phyloP scores from a whole-genome alignment of 768 basidiomycete genomes.

The Inosperma sp. region DNA sequence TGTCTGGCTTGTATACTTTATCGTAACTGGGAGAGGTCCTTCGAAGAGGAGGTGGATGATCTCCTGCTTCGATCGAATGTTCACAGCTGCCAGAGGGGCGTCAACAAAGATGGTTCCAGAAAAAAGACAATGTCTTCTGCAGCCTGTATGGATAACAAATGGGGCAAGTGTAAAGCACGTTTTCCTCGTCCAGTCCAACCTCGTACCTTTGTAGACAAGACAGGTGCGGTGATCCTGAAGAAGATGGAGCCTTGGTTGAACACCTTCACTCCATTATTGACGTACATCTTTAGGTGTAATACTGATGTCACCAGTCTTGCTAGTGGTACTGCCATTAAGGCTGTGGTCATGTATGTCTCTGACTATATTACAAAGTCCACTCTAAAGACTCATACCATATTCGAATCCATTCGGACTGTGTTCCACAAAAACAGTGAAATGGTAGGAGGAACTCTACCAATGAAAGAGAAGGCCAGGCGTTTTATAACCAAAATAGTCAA shows the following conservation, averaged over 20 bases:
- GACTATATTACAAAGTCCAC: slow-evolving; percentile 42
- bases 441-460: slow-evolving; percentile 11
- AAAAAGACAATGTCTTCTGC: neutral
- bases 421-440: slow-evolving; percentile 24
- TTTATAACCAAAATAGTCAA: slow-evolving; percentile 38
- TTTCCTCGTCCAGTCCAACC: slow-evolving; percentile 27
- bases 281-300: slow-evolving; percentile 27
- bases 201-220: slow-evolving; percentile 22
- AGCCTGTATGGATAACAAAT: slow-evolving; percentile 27
- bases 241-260: slow-evolving; percentile 37
- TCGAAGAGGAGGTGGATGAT: slow-evolving; percentile 24
- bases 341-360: slow-evolving; percentile 35
- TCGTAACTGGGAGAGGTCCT: slow-evolving; percentile 18
- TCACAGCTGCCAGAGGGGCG: slow-evolving; percentile 21
- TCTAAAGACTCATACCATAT: slow-evolving; percentile 37
- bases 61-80: slow-evolving; percentile 27
- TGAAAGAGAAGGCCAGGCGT: slow-evolving; percentile 22
- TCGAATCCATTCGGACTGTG: slow-evolving; percentile 28
- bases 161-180: slow-evolving; percentile 28
- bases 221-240: slow-evolving; percentile 27
- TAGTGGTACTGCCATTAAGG: slow-evolving; percentile 40
- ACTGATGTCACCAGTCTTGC: slow-evolving; percentile 36
- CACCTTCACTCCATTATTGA: slow-evolving; percentile 21
- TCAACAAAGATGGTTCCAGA: neutral
- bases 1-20: slow-evolving; percentile 16